Conservation (phyloP, 495 filamentous ascomycete species). For the Daldinia vernicosa region DNA sequence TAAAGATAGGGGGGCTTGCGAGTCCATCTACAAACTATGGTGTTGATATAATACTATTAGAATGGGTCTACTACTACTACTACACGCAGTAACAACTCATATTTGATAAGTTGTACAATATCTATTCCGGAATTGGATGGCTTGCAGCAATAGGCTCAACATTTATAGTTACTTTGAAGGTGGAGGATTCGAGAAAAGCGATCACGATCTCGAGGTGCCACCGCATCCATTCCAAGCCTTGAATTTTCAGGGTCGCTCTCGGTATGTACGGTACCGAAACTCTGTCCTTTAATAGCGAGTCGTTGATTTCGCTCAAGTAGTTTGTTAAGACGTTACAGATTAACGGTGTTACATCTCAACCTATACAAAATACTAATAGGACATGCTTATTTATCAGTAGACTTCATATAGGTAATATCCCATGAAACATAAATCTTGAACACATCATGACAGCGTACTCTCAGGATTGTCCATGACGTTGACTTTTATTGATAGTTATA, state of each 20-base stretch:
- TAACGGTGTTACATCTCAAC: neutral
- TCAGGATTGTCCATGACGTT: neutral
- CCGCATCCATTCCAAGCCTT: slow-evolving; percentile 17
- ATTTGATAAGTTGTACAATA: neutral
- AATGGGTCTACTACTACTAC: neutral
- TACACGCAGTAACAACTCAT: neutral
- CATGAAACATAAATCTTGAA: neutral
- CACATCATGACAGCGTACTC: neutral
- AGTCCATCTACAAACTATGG: neutral
- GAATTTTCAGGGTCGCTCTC: neutral
- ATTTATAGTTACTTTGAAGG: neutral
- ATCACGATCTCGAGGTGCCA: slow-evolving; percentile 22
- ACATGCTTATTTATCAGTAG: neutral
- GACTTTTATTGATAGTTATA: neutral
- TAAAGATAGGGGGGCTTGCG: neutral
- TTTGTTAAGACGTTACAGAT: neutral
- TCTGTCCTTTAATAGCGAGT: neutral
- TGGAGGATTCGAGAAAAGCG: slow-evolving; percentile 4
- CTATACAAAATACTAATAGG: neutral
- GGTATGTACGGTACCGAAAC: neutral
- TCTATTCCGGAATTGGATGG: neutral
- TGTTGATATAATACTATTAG: neutral
- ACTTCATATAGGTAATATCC: neutral
- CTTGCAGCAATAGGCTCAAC: neutral
- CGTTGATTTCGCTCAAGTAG: neutral